A percentile compares a stretch with the other conserved stretches of the same genome.
phyloP scores from a whole-genome alignment of 768 basidiomycete species.

The Floccularia luteovirens region DNA sequence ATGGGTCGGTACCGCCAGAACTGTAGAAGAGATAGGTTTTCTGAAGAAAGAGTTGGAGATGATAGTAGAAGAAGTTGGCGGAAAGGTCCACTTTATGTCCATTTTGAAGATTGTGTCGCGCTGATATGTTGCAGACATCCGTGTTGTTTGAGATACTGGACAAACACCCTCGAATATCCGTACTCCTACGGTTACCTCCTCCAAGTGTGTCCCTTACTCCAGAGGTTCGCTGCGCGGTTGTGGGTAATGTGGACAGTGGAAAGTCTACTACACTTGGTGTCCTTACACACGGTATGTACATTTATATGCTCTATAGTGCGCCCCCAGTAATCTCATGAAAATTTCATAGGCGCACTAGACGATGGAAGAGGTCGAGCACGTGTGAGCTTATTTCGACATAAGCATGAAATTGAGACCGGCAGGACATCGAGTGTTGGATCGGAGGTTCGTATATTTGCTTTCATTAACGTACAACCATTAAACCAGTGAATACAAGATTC shows the following conservation, averaged over 20 bases:
- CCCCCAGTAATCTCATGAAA: neutral
- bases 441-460: constrained; percentile 50
- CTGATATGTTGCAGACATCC: constrained; percentile 36
- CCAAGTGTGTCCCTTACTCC: constrained; percentile 70
- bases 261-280: constrained; percentile 95
- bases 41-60: constrained; percentile 36
- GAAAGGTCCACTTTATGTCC: constrained; percentile 42
- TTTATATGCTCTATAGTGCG: neutral
- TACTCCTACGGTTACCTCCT: constrained; percentile 71
- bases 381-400: constrained; percentile 89
- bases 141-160: constrained; percentile 40
- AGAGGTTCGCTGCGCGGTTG: constrained; percentile 92
- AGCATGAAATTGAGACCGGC: constrained; percentile 95
- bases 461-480: neutral
- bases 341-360: constrained; percentile 54
- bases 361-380: constrained; percentile 80
- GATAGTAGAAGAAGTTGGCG: constrained; percentile 71
- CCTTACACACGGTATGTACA: constrained; percentile 70
- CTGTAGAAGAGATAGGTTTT: constrained; percentile 41
- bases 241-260: constrained; percentile 92
- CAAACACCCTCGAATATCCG: constrained; percentile 44
- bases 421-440: constrained; percentile 94
- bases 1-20: constrained; percentile 48
- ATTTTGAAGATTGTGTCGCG: neutral
- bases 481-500: constrained; percentile 46